Evolutionary conservation across 2,329 filamentous ascomycete genomes (phyloP).

Genomic region (Cladosporium sp.): DNA sequence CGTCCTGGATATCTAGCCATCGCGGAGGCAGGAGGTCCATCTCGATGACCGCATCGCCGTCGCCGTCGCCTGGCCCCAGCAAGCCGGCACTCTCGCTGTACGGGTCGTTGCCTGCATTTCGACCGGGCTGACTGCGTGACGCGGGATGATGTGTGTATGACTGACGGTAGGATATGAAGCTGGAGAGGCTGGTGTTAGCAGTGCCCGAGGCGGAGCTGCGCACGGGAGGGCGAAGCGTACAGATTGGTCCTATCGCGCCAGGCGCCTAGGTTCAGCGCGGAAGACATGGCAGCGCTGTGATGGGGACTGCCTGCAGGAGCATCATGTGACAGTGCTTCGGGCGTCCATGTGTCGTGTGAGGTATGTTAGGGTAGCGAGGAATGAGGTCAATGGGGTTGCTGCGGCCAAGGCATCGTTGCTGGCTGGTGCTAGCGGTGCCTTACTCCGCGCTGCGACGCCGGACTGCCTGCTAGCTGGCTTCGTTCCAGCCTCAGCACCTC

Average conservation of each 20-base stretch:
- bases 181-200: constrained; percentile 34
- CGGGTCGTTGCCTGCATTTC: constrained; percentile 36
- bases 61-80: constrained; percentile 68
- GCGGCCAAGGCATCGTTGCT: neutral
- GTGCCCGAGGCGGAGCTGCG: constrained; percentile 2
- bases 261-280: constrained; percentile 38
- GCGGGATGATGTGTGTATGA: constrained; percentile 89
- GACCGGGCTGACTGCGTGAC: constrained; percentile 52
- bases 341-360: no score
- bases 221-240: constrained; percentile 46
- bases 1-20: constrained; percentile 92
- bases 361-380: no score
- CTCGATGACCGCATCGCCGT: constrained; percentile 93
- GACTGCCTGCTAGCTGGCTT: neutral
- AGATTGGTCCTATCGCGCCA: constrained; percentile 99
- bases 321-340: constrained; percentile 9
- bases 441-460: no score
- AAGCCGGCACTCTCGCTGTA: constrained; percentile 68
- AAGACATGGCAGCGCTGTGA: constrained; percentile 13
- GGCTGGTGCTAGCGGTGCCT: neutral
- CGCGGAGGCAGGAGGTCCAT: constrained; percentile 94
- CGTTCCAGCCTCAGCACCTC: neutral
- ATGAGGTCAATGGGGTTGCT: no score
- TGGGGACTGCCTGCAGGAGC: neutral
- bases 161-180: constrained; percentile 98